Conservation (phyloP, 139 green algal species). For the Coccomyxa sp. region DNA sequence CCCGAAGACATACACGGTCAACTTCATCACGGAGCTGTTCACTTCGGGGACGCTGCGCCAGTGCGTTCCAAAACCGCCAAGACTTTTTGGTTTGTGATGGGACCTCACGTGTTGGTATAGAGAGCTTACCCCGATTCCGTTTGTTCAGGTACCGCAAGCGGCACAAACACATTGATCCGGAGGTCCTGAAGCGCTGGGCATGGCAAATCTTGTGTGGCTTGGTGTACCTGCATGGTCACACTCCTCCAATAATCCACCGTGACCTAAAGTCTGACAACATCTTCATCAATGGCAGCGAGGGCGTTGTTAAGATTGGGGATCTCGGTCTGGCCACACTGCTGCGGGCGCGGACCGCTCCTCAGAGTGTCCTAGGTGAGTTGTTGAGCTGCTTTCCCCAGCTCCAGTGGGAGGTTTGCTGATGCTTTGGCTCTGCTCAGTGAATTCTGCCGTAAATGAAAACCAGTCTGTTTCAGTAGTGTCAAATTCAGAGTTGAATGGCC, state of each 20-base stretch:
- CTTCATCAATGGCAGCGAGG: constrained; percentile 92
- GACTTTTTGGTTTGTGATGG: background rate
- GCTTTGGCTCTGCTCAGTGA: background rate
- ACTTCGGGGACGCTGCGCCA: constrained; percentile 93
- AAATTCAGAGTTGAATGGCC: background rate
- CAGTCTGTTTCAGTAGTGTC: background rate
- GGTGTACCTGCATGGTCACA: constrained; percentile 93
- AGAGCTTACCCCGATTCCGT: background rate
- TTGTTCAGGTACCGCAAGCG: constrained; percentile 86
- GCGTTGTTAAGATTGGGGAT: constrained; percentile 98
- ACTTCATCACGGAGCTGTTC: constrained; percentile 99
- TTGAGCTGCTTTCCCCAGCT: background rate
- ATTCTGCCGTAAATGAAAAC: background rate
- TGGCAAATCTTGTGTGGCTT: constrained; percentile 97
- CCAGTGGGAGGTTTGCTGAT: background rate
- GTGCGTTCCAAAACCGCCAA: constrained; percentile 47
- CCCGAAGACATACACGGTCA: constrained; percentile 73
- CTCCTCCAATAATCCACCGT: constrained; percentile 83
- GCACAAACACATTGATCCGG: constrained; percentile 86
- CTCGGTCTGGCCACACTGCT: constrained; percentile 94
- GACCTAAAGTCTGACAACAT: constrained; percentile 91
- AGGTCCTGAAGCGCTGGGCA: constrained; percentile 92
- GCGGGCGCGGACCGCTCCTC: constrained; percentile 76
- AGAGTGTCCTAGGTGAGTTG: constrained; percentile 77
- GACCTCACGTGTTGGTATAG: background rate